These are phyloP conservation scores for Apiotrichum porosum DNA, from an alignment of 1,284 basidiomycete genomes.

Conservation along the genomic window DNA sequence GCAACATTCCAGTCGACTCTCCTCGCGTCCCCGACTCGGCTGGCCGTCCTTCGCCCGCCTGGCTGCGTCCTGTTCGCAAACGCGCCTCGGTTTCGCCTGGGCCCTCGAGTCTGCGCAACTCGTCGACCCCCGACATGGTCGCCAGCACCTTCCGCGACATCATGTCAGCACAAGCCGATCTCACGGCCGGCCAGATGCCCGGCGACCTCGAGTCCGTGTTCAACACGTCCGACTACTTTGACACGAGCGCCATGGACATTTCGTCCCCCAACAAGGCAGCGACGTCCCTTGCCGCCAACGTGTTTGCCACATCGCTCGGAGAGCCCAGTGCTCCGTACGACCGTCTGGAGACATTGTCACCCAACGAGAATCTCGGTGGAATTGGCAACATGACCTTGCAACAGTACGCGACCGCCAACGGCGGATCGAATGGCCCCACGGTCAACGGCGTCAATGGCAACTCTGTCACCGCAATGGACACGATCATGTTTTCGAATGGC, in stretches of 20 bases:
- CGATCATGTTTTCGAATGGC: slow-evolving; percentile 11
- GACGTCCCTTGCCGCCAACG: neutral
- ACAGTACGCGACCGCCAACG: slow-evolving; percentile 5
- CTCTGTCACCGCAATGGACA: slow-evolving; percentile 9
- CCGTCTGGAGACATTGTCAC: slow-evolving; percentile 32
- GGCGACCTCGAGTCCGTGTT: slow-evolving; percentile 42
- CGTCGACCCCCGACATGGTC: slow-evolving; percentile 48
- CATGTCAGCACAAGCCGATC: slow-evolving; percentile 23
- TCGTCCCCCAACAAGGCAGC: slow-evolving; percentile 9
- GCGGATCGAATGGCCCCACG: neutral
- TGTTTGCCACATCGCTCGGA: slow-evolving; percentile 20
- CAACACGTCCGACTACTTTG: slow-evolving; percentile 45
- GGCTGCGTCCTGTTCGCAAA: slow-evolving; percentile 79
- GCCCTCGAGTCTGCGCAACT: slow-evolving; percentile 46
- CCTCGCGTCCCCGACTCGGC: slow-evolving; percentile 52
- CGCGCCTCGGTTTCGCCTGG: slow-evolving; percentile 41
- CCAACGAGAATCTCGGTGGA: slow-evolving; percentile 21
- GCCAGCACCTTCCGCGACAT: slow-evolving; percentile 19
- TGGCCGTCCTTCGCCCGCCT: slow-evolving; percentile 63
- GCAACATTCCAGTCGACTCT: slow-evolving; percentile 75
- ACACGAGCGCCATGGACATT: slow-evolving; percentile 25
- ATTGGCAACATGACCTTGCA: slow-evolving; percentile 7
- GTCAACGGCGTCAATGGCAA: neutral
- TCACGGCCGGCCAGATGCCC: slow-evolving; percentile 12
- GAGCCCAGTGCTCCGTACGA: slow-evolving; percentile 32